These are phyloP conservation scores for Leccinum obscurum DNA, from an alignment of 768 basidiomycete genomes.

Conservation along the genomic window DNA sequence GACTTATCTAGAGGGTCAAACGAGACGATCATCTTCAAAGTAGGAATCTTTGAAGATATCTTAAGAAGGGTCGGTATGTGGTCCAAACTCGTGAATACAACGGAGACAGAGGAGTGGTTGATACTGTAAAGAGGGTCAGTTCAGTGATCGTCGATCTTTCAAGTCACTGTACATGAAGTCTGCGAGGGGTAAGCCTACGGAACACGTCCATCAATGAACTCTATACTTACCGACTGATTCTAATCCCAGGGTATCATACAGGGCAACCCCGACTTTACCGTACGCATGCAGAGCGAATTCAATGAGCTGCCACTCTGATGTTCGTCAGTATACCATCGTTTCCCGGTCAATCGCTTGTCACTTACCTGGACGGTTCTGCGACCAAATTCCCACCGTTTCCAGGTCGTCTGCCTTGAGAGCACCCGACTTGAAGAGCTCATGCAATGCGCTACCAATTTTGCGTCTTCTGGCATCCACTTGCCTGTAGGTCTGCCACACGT, in stretches of 20 bases:
- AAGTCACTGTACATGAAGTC: constrained; percentile 68
- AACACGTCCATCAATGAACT: constrained; percentile 1
- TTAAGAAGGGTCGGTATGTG: constrained; percentile 80
- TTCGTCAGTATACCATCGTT: constrained; percentile 5
- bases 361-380: constrained; percentile 75
- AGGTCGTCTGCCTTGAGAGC: constrained; percentile 61
- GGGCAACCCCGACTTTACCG: constrained; percentile 77
- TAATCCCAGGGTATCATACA: constrained; percentile 94
- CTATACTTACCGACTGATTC: constrained; percentile 76
- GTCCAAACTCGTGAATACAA: constrained; percentile 71
- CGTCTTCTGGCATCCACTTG: constrained; percentile 72
- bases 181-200: constrained; percentile 30
- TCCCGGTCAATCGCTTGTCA: not conserved
- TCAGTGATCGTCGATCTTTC: not conserved
- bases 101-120: constrained; percentile 80
- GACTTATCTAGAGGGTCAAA: constrained; percentile 62
- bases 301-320: constrained; percentile 88
- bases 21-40: constrained; percentile 73
- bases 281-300: constrained; percentile 84
- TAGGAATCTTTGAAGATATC: constrained; percentile 58
- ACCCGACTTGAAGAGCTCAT: constrained; percentile 62
- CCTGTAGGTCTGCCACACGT: constrained; percentile 76
- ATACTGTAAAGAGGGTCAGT: constrained; percentile 48
- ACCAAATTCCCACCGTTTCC: constrained; percentile 83
- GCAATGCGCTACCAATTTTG: constrained; percentile 73